A percentile compares a stretch with the other conserved stretches of the same genome.
Evolutionary conservation across 805 yeast species (phyloP).

Genomic region (Starmerella vaccinii): DNA sequence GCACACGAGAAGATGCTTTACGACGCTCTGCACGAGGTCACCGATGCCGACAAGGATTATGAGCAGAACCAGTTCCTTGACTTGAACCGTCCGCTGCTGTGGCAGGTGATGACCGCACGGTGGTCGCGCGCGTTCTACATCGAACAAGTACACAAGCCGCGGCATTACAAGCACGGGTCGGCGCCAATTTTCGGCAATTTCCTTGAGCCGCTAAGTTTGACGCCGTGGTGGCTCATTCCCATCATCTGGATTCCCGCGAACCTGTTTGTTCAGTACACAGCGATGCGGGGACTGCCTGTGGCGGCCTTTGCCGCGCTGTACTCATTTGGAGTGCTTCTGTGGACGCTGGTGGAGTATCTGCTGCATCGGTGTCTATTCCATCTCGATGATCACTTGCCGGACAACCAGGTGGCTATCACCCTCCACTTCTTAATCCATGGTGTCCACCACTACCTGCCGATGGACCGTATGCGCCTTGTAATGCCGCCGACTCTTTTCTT

Average conservation of each 20-base stretch:
- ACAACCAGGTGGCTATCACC: slow-evolving; percentile 60
- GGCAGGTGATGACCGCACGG: slow-evolving; percentile 65
- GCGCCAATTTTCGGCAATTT: slow-evolving; percentile 94
- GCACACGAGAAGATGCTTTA: slow-evolving; percentile 19
- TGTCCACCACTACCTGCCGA: slow-evolving; percentile 92
- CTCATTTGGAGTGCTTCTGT: slow-evolving; percentile 71
- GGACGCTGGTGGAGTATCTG: slow-evolving; percentile 86
- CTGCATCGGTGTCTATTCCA: slow-evolving; percentile 91
- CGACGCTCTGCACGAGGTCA: slow-evolving; percentile 51
- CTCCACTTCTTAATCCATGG: slow-evolving; percentile 90
- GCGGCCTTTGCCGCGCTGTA: slow-evolving; percentile 39
- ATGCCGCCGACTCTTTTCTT: slow-evolving; percentile 89
- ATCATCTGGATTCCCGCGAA: slow-evolving; percentile 77
- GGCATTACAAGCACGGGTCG: slow-evolving; percentile 95
- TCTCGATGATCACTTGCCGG: slow-evolving; percentile 77
- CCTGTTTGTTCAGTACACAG: slow-evolving; percentile 49
- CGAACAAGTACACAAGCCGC: slow-evolving; percentile 94
- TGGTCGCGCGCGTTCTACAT: slow-evolving; percentile 83
- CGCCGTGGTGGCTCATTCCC: slow-evolving; percentile 95
- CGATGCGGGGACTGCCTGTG: slow-evolving; percentile 39
- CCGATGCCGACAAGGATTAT: slow-evolving; percentile 65
- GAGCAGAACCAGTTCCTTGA: slow-evolving; percentile 78
- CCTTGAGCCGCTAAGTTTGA: slow-evolving; percentile 78
- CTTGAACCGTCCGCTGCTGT: slow-evolving; percentile 64
- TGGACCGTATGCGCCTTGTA: slow-evolving; percentile 87